These are phyloP conservation scores for Parathielavia hyrcaniae DNA, from an alignment of 495 filamentous ascomycete genomes.

Conservation along the genomic window DNA sequence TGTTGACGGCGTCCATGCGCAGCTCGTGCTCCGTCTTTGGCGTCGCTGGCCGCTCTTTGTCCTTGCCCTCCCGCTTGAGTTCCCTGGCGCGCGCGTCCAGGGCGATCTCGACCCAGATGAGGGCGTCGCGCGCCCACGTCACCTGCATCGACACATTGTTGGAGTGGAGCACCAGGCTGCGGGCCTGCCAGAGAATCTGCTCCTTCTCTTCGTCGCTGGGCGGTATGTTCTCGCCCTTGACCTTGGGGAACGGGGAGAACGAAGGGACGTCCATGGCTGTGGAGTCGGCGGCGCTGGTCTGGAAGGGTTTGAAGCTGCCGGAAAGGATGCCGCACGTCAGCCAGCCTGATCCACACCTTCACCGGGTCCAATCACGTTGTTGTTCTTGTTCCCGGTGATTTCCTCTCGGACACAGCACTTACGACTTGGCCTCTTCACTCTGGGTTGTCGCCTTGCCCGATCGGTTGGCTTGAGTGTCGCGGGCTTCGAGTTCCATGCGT, in stretches of 20 bases:
- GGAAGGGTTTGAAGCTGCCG: constrained; percentile 46
- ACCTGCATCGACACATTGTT: constrained; percentile 96
- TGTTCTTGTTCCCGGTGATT: background rate
- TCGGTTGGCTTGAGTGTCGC: constrained; percentile 39
- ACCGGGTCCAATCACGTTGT: constrained; percentile 14
- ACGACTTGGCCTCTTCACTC: constrained; percentile 26
- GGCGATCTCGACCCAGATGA: constrained; percentile 82
- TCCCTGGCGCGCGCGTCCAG: constrained; percentile 59
- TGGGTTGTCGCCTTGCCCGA: constrained; percentile 32
- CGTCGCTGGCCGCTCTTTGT: constrained; percentile 62
- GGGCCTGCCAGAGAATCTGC: constrained; percentile 73
- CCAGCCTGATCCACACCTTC: constrained; percentile 17
- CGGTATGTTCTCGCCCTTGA: constrained; percentile 83
- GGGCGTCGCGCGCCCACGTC: constrained; percentile 88
- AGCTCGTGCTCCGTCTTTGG: constrained; percentile 84
- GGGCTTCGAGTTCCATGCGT: constrained; percentile 76
- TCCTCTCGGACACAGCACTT: constrained; percentile 13
- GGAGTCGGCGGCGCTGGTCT: constrained; percentile 25
- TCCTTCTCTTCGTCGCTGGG: constrained; percentile 93
- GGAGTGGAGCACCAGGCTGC: constrained; percentile 77
- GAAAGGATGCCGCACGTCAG: constrained; percentile 24
- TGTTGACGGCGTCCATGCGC: constrained; percentile 80
- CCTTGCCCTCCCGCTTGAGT: constrained; percentile 52
- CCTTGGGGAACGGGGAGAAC: constrained; percentile 86
- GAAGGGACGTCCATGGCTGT: constrained; percentile 56